Evolutionary conservation across 2,329 filamentous ascomycete species (phyloP), one percentile per base, ranked within the genome.

Genomic region (Monilinia aucupariae): DNA sequence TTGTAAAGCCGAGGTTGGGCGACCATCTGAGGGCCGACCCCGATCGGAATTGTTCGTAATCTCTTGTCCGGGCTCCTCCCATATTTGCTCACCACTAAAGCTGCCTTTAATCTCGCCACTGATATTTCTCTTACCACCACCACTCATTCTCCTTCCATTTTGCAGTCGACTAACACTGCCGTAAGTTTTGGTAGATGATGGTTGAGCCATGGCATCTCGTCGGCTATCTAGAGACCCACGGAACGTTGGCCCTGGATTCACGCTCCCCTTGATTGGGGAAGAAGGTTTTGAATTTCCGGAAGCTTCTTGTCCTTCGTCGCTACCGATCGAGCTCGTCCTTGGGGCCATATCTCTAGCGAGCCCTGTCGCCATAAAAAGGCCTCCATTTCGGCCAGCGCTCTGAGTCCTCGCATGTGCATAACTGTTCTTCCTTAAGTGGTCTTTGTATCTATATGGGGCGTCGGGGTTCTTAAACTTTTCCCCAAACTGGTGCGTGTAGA

Each of bases 61-160:
- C 17, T 71, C 72, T 63, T 81, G 79, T 71, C 89, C 85, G 0
- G 91, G 89, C 73, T 97, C 93, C 74, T 97, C 92, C 81, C 91
- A 97, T 65, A 97, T 92, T 71, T 90, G 86, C 72, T 92, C 88
- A 41, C 87, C 85, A 1, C 87, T 88, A 73, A 91, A 92, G 1
- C 86, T 82, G 30, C 68, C 65, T 61, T 82, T 78, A 64, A 87
- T 77, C 71, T 89, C 86, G 25, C 86, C 87, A 72, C 87, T 91
- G 70, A 86, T 82, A 68, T 89, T 89, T 65, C 89, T 82, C 75
- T 84, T 73, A 9, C 60, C 67, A 59, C 70, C 70, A 53, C 65
- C 70, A 53, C 64, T 68, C 64, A 67, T 67, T 17, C 63, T 64
- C 27, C 67, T 65, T 30, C 63, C 56, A 17, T 64, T 63, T 27